Evolutionary conservation across 352 stramenopile species (phyloP).

Genomic region (Phytopythium vexans): DNA sequence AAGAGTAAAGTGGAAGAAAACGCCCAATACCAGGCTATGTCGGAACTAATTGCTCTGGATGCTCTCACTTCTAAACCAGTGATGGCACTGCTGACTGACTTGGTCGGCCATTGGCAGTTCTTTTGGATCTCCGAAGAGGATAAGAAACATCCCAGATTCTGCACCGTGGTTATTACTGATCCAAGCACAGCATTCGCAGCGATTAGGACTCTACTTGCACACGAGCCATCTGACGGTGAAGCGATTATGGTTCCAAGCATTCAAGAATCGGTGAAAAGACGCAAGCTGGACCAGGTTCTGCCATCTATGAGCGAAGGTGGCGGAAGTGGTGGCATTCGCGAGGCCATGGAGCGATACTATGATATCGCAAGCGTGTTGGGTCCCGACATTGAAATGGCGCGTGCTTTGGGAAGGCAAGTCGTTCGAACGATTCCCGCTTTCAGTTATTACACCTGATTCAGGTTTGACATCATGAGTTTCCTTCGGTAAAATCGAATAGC

Average conservation of each 20-base stretch:
- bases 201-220: conserved; percentile 26
- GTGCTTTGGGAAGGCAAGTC: no score
- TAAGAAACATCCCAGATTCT: conserved; percentile 16
- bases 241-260: conserved; percentile 24
- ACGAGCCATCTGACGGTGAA: conserved; percentile 18
- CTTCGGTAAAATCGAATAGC: no score
- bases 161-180: conserved; percentile 14
- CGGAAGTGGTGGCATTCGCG: conserved; percentile 16
- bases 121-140: conserved; percentile 35
- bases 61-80: conserved; percentile 26
- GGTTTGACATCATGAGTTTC: no score
- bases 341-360: conserved; percentile 23
- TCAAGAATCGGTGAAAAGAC: conserved; percentile 30
- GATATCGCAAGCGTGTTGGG: no score
- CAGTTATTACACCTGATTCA: no score
- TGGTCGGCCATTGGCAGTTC: conserved; percentile 28
- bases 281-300: conserved; percentile 19
- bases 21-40: conserved; percentile 28
- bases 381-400: no score
- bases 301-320: conserved; percentile 13
- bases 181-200: conserved; percentile 25
- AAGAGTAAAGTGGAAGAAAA: conserved; percentile 25
- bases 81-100: conserved; percentile 42
- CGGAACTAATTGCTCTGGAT: conserved; percentile 43
- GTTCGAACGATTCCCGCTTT: no score